phyloP scores from a whole-genome alignment of 164 flowering plant species.

The Dillenia turbinata region DNA sequence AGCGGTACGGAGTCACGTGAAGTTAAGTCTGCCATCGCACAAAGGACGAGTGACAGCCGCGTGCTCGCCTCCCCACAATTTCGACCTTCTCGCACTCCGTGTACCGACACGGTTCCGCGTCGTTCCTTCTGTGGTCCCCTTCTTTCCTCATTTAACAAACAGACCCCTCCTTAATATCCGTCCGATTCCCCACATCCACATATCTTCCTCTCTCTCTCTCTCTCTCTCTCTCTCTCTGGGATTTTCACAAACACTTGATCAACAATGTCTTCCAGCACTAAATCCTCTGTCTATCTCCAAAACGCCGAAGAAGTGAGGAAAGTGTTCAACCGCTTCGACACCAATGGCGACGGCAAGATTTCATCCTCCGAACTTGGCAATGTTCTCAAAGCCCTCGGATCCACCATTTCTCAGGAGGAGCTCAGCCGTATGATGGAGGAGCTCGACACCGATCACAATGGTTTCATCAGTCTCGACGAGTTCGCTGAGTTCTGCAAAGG shows the following conservation, averaged over 20 bases:
- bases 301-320: constrained; percentile 14
- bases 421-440: constrained; percentile 21
- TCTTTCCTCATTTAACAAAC: no score
- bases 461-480: constrained; percentile 20
- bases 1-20: no score
- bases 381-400: constrained; percentile 24
- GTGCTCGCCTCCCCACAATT: no score
- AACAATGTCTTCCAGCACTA: constrained; percentile 1
- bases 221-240: neutral
- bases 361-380: constrained; percentile 12
- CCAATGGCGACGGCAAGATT: constrained; percentile 22
- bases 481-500: constrained; percentile 21
- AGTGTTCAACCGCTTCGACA: constrained; percentile 26
- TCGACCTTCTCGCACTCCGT: no score
- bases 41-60: no score
- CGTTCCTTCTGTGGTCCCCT: no score
- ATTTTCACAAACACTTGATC: neutral
- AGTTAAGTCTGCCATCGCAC: no score
- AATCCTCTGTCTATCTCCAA: neutral
- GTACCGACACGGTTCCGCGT: no score
- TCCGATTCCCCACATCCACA: no score
- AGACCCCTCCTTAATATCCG: no score
- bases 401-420: constrained; percentile 16
- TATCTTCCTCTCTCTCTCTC: no score
- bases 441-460: constrained; percentile 26